phyloP scores from a whole-genome alignment of 352 stramenopile genomes.

The Phytophthora fragariae region DNA sequence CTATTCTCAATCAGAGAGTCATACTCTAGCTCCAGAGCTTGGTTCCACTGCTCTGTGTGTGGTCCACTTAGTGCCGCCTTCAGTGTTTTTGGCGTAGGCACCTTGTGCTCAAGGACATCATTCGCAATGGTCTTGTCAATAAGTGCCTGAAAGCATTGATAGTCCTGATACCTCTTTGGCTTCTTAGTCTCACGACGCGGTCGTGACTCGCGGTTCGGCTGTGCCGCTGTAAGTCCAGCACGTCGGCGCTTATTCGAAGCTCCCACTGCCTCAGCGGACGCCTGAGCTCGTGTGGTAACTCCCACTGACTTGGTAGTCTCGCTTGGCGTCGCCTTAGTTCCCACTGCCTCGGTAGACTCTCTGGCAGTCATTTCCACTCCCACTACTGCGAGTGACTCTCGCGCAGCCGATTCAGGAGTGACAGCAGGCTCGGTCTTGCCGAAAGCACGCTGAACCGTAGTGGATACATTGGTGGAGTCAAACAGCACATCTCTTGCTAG shows the following conservation, averaged over 20 bases:
- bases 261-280: neutral
- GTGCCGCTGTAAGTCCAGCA: neutral
- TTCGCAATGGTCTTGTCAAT: constrained; percentile 8
- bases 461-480: constrained; percentile 13
- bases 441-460: constrained; percentile 5
- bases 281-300: neutral
- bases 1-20: constrained; percentile 16
- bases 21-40: constrained; percentile 16
- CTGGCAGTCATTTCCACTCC: neutral
- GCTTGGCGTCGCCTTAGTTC: neutral
- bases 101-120: constrained; percentile 13
- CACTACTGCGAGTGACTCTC: constrained; percentile 1
- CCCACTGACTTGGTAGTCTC: neutral
- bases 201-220: neutral
- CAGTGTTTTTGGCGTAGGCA: constrained; percentile 6
- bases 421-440: neutral
- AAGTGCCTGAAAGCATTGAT: constrained; percentile 17
- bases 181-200: constrained; percentile 17
- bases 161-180: constrained; percentile 13
- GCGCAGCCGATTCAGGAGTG: constrained; percentile 10
- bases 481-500: constrained; percentile 15
- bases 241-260: neutral
- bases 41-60: constrained; percentile 13
- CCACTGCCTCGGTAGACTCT: constrained; percentile 2
- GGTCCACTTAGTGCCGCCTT: constrained; percentile 19